Evolutionary conservation across 176 grass and related monocot genomes (phyloP).

Genomic region (Ensete ventricosum): DNA sequence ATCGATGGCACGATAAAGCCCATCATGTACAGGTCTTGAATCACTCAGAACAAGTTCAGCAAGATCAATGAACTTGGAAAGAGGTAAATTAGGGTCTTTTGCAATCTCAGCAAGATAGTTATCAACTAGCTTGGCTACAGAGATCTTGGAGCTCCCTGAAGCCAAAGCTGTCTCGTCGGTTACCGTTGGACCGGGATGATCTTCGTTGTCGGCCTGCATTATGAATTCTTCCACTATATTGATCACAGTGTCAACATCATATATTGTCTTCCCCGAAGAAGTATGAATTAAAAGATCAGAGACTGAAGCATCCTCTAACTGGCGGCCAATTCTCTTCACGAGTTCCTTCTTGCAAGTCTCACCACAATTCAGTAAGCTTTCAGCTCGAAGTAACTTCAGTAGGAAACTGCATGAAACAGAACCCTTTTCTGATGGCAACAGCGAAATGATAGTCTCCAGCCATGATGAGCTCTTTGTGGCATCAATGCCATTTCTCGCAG

Average conservation of each 20-base stretch:
- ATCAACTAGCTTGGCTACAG: conserved; percentile 75
- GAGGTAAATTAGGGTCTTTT: conserved; percentile 61
- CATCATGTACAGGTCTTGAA: conserved; percentile 69
- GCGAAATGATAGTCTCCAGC: conserved; percentile 70
- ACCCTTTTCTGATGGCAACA: conserved; percentile 73
- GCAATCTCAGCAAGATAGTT: conserved; percentile 75
- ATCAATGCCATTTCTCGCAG: conserved; percentile 59
- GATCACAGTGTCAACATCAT: conserved; percentile 71
- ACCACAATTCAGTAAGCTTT: conserved; percentile 47
- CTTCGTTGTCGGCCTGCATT: conserved; percentile 38
- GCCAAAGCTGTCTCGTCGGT: conserved; percentile 26
- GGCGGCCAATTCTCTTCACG: conserved; percentile 61
- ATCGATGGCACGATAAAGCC: conserved; percentile 77
- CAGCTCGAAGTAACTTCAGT: conserved; percentile 69
- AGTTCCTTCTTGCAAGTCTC: conserved; percentile 80
- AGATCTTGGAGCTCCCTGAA: conserved; percentile 41
- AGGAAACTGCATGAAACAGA: conserved; percentile 92
- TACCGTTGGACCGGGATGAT: conserved; percentile 26
- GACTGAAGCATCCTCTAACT: conserved; percentile 74
- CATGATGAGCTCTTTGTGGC: conserved; percentile 40
- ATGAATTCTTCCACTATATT: conserved; percentile 77
- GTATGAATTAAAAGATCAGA: conserved; percentile 82
- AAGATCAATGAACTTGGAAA: conserved; percentile 66
- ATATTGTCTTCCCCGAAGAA: conserved; percentile 39
- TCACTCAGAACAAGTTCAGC: conserved; percentile 57